These are phyloP conservation scores for Crithidia acanthocephali DNA, from an alignment of 208 protist species.

Conservation along the genomic window DNA sequence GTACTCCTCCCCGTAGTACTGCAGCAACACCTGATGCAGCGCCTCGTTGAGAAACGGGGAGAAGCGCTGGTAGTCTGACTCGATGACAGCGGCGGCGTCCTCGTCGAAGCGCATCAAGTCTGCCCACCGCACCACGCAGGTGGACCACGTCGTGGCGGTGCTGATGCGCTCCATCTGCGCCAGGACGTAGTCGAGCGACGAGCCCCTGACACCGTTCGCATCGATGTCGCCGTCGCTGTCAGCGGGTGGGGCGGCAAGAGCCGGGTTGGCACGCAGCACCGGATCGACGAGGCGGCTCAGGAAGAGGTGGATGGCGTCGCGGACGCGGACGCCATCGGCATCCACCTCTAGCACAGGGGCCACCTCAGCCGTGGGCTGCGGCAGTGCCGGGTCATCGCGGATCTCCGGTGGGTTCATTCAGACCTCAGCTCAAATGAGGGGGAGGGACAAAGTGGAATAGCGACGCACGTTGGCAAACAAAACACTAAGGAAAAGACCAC, in stretches of 20 bases:
- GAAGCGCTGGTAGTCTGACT: slow-evolving; percentile 86
- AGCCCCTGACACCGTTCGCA: background rate
- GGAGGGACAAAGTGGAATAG: no score
- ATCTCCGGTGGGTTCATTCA: slow-evolving; percentile 57
- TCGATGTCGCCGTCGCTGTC: background rate
- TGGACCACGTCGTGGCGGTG: slow-evolving; percentile 74
- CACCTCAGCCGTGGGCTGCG: slow-evolving; percentile 48
- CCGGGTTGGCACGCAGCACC: slow-evolving; percentile 29
- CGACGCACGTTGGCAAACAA: no score
- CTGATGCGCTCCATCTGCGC: slow-evolving; percentile 84
- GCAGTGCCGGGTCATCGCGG: slow-evolving; percentile 59
- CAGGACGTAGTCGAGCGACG: slow-evolving; percentile 61
- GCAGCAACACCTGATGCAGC: slow-evolving; percentile 71
- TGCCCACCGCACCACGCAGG: slow-evolving; percentile 83
- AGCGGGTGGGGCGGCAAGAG: background rate
- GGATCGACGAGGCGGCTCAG: slow-evolving; percentile 81
- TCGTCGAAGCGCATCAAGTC: slow-evolving; percentile 81
- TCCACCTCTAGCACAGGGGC: slow-evolving; percentile 69
- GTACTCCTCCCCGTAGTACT: slow-evolving; percentile 89
- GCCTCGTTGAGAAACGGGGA: slow-evolving; percentile 74
- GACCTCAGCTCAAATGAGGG: no score
- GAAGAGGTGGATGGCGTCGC: slow-evolving; percentile 81
- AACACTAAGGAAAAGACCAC: no score
- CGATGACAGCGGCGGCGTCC: slow-evolving; percentile 67
- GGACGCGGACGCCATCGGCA: slow-evolving; percentile 70